These are phyloP conservation scores for Candida tibetensis DNA, from an alignment of 805 yeast species.

Conservation along the genomic window DNA sequence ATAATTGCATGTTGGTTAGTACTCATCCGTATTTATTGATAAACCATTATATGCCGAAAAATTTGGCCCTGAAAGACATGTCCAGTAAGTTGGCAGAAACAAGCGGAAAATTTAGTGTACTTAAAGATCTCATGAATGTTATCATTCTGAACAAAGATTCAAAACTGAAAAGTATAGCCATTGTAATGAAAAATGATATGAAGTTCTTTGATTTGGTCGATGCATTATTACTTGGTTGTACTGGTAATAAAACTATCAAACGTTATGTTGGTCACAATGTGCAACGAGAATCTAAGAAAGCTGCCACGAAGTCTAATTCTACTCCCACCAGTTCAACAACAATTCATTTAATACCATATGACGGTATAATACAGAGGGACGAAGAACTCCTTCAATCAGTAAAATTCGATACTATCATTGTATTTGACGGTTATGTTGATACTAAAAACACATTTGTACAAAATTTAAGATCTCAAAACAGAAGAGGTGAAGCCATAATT, in stretches of 20 bases:
- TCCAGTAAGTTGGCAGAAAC: slow-evolving; percentile 70
- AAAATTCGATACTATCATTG: slow-evolving; percentile 57
- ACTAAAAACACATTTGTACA: slow-evolving; percentile 30
- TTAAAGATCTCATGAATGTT: slow-evolving; percentile 61
- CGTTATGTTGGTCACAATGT: slow-evolving; percentile 63
- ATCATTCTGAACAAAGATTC: slow-evolving; percentile 36
- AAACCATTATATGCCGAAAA: slow-evolving; percentile 82
- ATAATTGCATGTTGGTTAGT: slow-evolving; percentile 75
- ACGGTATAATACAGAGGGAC: slow-evolving; percentile 16
- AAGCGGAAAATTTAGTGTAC: slow-evolving; percentile 77
- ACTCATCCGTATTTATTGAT: slow-evolving; percentile 87
- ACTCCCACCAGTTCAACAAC: slow-evolving; percentile 2
- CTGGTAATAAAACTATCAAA: slow-evolving; percentile 44
- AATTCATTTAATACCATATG: slow-evolving; percentile 15
- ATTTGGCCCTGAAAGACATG: slow-evolving; percentile 65
- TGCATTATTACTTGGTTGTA: slow-evolving; percentile 62
- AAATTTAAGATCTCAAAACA: slow-evolving; percentile 28
- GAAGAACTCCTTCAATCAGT: slow-evolving; percentile 22
- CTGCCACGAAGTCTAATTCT: not conserved
- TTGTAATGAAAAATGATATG: slow-evolving; percentile 65
- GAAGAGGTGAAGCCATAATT: slow-evolving; percentile 45
- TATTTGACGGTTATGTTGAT: slow-evolving; percentile 62
- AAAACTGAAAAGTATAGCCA: slow-evolving; percentile 51
- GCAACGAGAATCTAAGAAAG: slow-evolving; percentile 42
- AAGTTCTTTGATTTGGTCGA: slow-evolving; percentile 69